phyloP scores from a whole-genome alignment of 208 protist genomes.

The Lotmaria passim region DNA sequence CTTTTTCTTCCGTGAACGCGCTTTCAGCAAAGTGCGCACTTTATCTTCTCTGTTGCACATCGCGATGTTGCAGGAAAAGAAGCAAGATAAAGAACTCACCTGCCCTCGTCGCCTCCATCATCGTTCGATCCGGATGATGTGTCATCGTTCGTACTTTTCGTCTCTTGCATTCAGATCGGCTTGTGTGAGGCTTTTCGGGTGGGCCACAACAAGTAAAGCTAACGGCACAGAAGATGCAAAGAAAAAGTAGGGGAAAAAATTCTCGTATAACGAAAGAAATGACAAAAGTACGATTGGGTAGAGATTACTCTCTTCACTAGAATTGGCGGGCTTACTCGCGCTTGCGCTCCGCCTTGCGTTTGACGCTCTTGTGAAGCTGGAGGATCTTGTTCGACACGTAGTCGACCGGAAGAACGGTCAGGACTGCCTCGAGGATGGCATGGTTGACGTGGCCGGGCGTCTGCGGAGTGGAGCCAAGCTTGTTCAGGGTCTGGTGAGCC shows the following conservation, averaged over 20 bases:
- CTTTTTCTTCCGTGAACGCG: too few relatives aligned
- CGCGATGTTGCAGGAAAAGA: neutral
- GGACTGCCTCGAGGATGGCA: conserved; percentile 47
- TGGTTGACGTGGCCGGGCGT: conserved; percentile 76
- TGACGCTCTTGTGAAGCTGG: conserved; percentile 44
- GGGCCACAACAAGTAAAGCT: too few relatives aligned
- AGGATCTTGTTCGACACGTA: conserved; percentile 45
- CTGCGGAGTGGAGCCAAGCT: conserved; percentile 51
- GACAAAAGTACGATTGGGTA: neutral
- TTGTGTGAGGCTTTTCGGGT: neutral
- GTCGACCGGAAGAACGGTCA: conserved; percentile 35
- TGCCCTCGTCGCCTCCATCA: neutral
- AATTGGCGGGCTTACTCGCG: conserved; percentile 15
- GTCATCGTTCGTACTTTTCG: neutral
- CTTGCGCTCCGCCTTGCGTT: conserved; percentile 44
- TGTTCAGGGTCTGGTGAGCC: conserved; percentile 76
- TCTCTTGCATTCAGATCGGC: neutral
- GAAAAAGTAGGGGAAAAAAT: neutral
- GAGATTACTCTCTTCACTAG: neutral
- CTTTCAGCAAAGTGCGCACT: too few relatives aligned
- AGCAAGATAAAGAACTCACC: too few relatives aligned
- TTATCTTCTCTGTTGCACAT: neutral
- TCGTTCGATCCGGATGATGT: neutral
- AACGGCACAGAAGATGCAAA: neutral
- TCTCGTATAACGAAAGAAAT: neutral